Evolutionary conservation across 805 yeast genomes (phyloP).

Genomic region (Candida insectorum): DNA sequence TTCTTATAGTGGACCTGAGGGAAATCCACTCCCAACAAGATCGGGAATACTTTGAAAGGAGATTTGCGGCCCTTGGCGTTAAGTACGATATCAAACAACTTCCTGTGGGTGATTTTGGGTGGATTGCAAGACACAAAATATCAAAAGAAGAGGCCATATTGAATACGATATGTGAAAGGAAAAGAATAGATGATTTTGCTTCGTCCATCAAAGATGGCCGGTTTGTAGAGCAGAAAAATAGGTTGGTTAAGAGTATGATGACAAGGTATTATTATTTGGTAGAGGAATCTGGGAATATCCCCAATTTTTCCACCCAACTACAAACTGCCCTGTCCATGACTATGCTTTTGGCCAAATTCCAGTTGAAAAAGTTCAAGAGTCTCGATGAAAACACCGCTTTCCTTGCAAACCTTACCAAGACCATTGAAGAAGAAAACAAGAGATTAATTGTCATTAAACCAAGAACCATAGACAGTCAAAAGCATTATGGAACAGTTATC

Average conservation of each 20-base stretch:
- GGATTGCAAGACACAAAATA: slow-evolving; percentile 73
- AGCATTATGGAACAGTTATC: slow-evolving; percentile 44
- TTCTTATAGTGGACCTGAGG: slow-evolving; percentile 72
- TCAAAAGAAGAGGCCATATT: slow-evolving; percentile 65
- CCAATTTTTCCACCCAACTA: slow-evolving; percentile 49
- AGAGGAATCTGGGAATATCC: slow-evolving; percentile 57
- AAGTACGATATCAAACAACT: slow-evolving; percentile 53
- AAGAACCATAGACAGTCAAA: slow-evolving; percentile 44
- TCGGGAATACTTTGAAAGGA: slow-evolving; percentile 63
- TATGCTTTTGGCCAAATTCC: slow-evolving; percentile 62
- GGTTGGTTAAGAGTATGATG: slow-evolving; percentile 70
- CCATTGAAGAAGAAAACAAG: slow-evolving; percentile 24
- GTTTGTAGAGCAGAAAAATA: slow-evolving; percentile 78
- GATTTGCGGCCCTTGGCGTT: slow-evolving; percentile 49
- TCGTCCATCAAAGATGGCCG: slow-evolving; percentile 84
- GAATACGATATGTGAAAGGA: slow-evolving; percentile 85
- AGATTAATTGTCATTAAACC: slow-evolving; percentile 53
- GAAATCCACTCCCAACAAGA: slow-evolving; percentile 71
- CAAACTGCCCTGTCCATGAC: slow-evolving; percentile 75
- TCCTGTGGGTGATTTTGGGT: slow-evolving; percentile 81
- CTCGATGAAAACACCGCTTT: slow-evolving; percentile 73
- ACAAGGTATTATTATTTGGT: slow-evolving; percentile 68
- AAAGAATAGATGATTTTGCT: slow-evolving; percentile 82
- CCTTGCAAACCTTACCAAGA: slow-evolving; percentile 47
- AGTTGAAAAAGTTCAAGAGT: slow-evolving; percentile 62